Conservation (phyloP, 345 rosid species). For the sweet orange (Citrus sinensis) region DVS_A1.0 CM039163.1:46170501-46171000, state of each 20-base stretch:
- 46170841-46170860: not conserved
- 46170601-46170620: not conserved
- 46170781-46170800: not conserved
- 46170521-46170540: not conserved
- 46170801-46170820: not conserved
- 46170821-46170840: not conserved
- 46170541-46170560: constrained; percentile 12
- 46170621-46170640: not conserved
- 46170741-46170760: not conserved
- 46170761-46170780: not conserved
- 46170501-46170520: not conserved
- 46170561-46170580: not conserved
- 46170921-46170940: not conserved
- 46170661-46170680: not conserved
- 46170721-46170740: not conserved
- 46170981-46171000: not conserved
- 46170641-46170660: not conserved
- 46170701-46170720: not conserved
- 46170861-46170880: not conserved
- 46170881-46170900: not conserved
- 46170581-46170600: not conserved
- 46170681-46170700: not conserved
- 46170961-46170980: not conserved
- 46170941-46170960: not conserved
- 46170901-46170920: too few relatives aligned